Base-by-base conservation (phyloP, 1,139 yeast species). In the Pichia cactophila region DNA sequence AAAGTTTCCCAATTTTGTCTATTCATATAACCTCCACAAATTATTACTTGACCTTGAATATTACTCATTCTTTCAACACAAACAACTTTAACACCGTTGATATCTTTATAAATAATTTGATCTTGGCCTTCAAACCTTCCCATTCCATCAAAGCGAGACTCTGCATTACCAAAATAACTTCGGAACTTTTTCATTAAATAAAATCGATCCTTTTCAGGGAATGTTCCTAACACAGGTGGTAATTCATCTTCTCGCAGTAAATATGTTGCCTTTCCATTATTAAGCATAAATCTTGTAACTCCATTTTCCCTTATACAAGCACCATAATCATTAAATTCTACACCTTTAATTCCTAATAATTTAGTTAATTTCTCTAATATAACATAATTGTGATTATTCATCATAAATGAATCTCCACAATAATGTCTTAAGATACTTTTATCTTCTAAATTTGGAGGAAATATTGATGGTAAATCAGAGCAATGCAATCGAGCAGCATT, bases 401-500 rank as follows among this genome's bases (percentile, higher is more conserved):
- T 14, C 16, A 38, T 40, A 28, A 26, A 26, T 3, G 54, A 42
- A 43, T 57, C 60, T 5, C 60, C 60, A 11, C 50, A 47, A 31
- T 59, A 59, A 40, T 52, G 50, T 28, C 62, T 48, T 14, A 55
- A 43, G 9, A 57, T 48, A 3, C 52, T 45, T 17, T 40, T 44
- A 41, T 56, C 59, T 23, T 38, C 41, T 5, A 38, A 38, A 20
- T 12, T 16, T 9, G 41, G 41, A 2, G 12, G 9, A 12, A 10
- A 23, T 9, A 38, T 6, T 6, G 28, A 2, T 20, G 41, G 41
- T 23, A 12, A 8, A 5, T 20, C 12, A 9, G n/a, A 23, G 10
- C n/a, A 38, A 9, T 38, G 28, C 14, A 38, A 10, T 16, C 5
- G 17, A 23, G 17, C 14, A 9, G 28, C n/a, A 23, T 20, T 16